Conservation (phyloP, 208 protist species). For the Perkinsela sp. region DNA sequence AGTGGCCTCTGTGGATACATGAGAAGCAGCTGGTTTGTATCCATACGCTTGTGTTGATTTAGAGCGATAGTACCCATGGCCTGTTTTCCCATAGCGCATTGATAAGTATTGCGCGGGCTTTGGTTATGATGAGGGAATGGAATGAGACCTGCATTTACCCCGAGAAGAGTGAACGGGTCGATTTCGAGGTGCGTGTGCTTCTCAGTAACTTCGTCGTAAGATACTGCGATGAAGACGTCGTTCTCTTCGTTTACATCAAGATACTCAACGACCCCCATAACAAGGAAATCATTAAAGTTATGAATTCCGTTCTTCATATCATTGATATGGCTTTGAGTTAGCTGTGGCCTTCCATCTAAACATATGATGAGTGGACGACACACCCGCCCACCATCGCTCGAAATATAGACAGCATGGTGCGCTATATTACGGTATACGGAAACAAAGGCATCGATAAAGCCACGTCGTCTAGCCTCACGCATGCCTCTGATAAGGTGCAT, state of each 20-base stretch:
- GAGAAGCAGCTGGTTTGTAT: conserved; percentile 75
- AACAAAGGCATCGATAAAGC: conserved; percentile 44
- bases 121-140: conserved; percentile 91
- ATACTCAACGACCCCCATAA: conserved; percentile 66
- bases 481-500: conserved; percentile 32
- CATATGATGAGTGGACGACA: conserved; percentile 7
- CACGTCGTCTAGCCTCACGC: conserved; percentile 26
- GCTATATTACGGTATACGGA: conserved; percentile 37
- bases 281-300: conserved; percentile 60
- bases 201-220: conserved; percentile 11
- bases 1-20: conserved; percentile 84
- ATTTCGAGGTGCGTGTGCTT: conserved; percentile 85
- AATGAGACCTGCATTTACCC: conserved; percentile 78
- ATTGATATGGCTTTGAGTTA: conserved; percentile 26
- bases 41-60: conserved; percentile 74
- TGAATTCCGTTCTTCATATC: conserved; percentile 14
- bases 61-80: conserved; percentile 78
- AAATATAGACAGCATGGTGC: neutral
- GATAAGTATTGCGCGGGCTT: conserved; percentile 81
- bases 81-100: conserved; percentile 86
- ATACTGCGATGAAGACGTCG: conserved; percentile 39
- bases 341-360: conserved; percentile 14
- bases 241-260: conserved; percentile 60
- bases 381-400: conserved; percentile 6
- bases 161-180: conserved; percentile 84